Base-by-base conservation (phyloP, 31 red algal genomes). In the Endocladia muricata region DNA sequence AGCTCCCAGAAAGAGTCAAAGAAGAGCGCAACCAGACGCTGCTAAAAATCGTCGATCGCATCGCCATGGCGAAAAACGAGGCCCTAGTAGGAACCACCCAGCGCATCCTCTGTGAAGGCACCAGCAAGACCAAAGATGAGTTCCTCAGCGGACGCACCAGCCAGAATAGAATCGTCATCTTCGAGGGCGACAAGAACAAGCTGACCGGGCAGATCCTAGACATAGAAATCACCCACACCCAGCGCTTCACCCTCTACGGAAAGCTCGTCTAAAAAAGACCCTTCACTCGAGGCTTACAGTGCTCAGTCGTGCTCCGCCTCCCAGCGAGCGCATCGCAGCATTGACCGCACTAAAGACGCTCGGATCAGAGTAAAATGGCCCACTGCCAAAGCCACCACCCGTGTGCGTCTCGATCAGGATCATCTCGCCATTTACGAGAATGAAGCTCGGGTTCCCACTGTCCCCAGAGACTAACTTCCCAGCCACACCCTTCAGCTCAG, bases 361-460 rank as follows among this genome's bases (percentile, higher is more conserved):
- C n/a, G n/a, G n/a, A n/a, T n/a, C n/a, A n/a, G n/a, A n/a, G n/a
- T 64, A 64, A 25, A 23, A 64, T 25, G 60, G 60, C 30, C 60
- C 60, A 15, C n/a, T 25, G 13, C 60, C 60, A 11, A 26, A 15
- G 11, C 60, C 60, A 29, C 60, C 60, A 64, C 11, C 13, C n/a
- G 17, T 15, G 30, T 64, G 60, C 13, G 60, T 64, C 22, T 64
- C 60, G 11, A 64, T 64, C 22, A 64, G 26, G 30, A 64, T 29
- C 17, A 26, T 15, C 15, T 64, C 60, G 13, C 19, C 26, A 23
- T 29, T 29, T 11, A 23, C 26, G 13, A 64, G 9, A 25, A 23
- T 23, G 26, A 64, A 64, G 11, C n/a, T 17, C 9, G 60, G 60
- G 26, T 64, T 64, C 60, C 60, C 60, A 25, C 60, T 64, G 26